Conservation (phyloP, 257 asterid species). For the Leptodermis oblonga region DNA sequence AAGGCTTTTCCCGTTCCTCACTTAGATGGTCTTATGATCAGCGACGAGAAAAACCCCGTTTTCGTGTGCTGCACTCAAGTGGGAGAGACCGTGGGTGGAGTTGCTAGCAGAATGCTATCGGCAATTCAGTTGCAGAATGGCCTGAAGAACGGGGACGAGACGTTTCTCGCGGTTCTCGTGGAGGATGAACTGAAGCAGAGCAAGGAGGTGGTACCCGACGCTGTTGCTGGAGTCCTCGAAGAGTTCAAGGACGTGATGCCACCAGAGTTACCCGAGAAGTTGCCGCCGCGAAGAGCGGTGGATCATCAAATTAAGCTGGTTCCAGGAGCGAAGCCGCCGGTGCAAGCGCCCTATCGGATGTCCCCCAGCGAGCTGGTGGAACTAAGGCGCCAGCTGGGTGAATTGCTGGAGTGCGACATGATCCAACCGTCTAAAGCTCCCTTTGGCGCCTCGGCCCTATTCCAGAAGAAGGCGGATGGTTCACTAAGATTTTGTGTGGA, state of each 20-base stretch:
- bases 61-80: background rate
- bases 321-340: no score
- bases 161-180: background rate
- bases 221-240: background rate
- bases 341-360: background rate
- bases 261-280: background rate
- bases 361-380: background rate
- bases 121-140: background rate
- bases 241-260: background rate
- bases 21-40: background rate
- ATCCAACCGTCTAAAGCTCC: background rate
- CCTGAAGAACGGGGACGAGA: background rate
- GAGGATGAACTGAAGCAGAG: background rate
- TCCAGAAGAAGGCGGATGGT: background rate
- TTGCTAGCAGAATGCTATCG: background rate
- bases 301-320: no score
- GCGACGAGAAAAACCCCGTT: background rate
- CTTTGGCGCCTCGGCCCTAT: background rate
- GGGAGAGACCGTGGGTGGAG: background rate
- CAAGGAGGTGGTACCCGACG: background rate
- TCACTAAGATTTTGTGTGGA: background rate
- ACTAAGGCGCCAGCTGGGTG: background rate
- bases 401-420: background rate
- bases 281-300: no score
- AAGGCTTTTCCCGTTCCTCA: background rate